A percentile compares a stretch with the other conserved stretches of the same genome.
Conservation (phyloP, 75 land plant species). For the Selaginella moellendorffii region DNA sequence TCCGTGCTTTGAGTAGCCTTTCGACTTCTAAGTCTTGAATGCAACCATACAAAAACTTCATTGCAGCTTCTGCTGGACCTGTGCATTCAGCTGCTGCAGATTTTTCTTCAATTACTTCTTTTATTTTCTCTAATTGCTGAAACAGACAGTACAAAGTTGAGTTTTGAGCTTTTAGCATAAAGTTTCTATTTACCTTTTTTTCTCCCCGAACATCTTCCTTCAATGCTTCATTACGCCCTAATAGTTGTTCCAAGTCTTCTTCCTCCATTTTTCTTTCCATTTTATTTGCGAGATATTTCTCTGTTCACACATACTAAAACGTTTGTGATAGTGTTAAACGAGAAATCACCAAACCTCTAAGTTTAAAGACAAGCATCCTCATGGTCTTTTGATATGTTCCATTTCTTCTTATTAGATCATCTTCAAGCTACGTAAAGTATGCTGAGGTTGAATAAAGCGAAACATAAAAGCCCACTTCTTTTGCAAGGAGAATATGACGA, state of each 20-base stretch:
- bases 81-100: conserved; percentile 3
- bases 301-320: not conserved
- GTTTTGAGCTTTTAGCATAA: not conserved
- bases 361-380: conserved; percentile 10
- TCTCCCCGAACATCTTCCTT: conserved; percentile 13
- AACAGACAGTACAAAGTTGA: not conserved
- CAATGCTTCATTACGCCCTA: conserved; percentile 7
- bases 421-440: not conserved
- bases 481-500: conserved; percentile 15
- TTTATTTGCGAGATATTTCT: conserved; percentile 11
- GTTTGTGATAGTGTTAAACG: not conserved
- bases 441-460: not conserved
- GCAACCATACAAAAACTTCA: conserved; percentile 2
- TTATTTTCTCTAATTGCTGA: conserved; percentile 3
- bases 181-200: not conserved
- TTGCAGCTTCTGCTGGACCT: conserved; percentile 3
- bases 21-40: conserved; percentile 8
- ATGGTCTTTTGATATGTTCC: conserved; percentile 11
- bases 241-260: conserved; percentile 14
- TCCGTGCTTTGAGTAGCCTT: not conserved
- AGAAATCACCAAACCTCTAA: not conserved
- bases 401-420: conserved; percentile 8
- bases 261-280: conserved; percentile 13
- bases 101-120: conserved; percentile 10
- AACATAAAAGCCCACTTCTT: conserved; percentile 12